Percentiles rank a stretch among this genome's conserved stretches.
Evolutionary conservation across 2,329 filamentous ascomycete species (phyloP).

Genomic region (Penicillium decumbens): DNA sequence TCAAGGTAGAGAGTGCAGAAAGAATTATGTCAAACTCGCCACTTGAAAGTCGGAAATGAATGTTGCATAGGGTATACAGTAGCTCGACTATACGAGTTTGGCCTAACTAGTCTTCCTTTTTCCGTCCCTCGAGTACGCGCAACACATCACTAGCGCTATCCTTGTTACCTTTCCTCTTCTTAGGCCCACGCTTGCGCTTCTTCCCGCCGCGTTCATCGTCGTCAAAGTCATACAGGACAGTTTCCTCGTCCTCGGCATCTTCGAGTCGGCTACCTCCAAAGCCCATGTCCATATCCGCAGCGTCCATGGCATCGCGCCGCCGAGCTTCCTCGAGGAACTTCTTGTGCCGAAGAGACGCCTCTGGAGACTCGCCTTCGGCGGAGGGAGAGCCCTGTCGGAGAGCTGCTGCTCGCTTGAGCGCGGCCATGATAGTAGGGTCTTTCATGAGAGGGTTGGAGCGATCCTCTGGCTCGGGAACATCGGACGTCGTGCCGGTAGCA

Average conservation of each 20-base stretch:
- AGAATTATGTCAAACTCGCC: no score
- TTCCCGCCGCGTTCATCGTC: slow-evolving; percentile 32
- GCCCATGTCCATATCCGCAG: slow-evolving; percentile 88
- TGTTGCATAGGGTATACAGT: not conserved
- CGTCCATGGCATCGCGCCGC: slow-evolving; percentile 65
- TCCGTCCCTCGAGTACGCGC: slow-evolving; percentile 66
- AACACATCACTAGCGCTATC: slow-evolving; percentile 75
- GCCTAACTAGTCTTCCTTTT: slow-evolving; percentile 31
- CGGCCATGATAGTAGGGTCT: slow-evolving; percentile 75
- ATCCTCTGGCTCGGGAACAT: slow-evolving; percentile 45
- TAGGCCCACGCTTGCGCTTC: slow-evolving; percentile 52
- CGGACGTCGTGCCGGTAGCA: slow-evolving; percentile 28
- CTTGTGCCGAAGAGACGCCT: slow-evolving; percentile 64
- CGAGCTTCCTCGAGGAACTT: slow-evolving; percentile 64
- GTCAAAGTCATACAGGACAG: slow-evolving; percentile 54
- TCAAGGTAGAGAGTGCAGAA: no score
- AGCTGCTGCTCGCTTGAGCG: slow-evolving; percentile 76
- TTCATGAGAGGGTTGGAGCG: slow-evolving; percentile 49
- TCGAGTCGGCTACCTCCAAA: slow-evolving; percentile 85
- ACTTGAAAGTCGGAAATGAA: no score
- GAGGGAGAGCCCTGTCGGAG: slow-evolving; percentile 48
- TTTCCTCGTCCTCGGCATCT: slow-evolving; percentile 78
- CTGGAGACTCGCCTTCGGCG: slow-evolving; percentile 49
- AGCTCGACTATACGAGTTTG: not conserved
- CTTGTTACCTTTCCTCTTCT: slow-evolving; percentile 50